phyloP scores from a whole-genome alignment of 345 rosid species.

The Isatis tinctoria region DNA sequence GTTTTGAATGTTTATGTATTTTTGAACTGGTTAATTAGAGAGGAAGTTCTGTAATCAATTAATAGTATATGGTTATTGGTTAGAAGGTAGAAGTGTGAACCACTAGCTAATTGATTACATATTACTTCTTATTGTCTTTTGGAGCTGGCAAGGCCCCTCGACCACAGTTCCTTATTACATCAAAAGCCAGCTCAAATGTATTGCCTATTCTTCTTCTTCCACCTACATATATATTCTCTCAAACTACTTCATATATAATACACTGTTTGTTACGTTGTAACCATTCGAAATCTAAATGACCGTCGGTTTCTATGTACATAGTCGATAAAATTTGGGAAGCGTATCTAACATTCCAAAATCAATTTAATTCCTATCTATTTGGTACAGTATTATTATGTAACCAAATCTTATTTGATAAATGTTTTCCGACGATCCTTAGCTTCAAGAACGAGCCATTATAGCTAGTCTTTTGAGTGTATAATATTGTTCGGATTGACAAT shows the following conservation, averaged over 20 bases:
- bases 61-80: conserved; percentile 22
- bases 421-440: background rate
- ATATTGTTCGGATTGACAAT: background rate
- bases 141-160: conserved; percentile 28
- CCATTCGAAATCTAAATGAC: background rate
- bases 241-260: background rate
- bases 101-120: background rate
- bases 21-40: background rate
- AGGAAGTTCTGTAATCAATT: background rate
- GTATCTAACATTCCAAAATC: background rate
- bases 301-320: too few relatives aligned
- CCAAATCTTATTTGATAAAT: background rate
- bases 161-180: conserved; percentile 1
- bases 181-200: conserved; percentile 15
- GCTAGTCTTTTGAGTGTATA: background rate
- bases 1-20: background rate
- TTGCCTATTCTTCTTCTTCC: conserved; percentile 5
- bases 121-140: conserved; percentile 3
- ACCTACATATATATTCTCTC: background rate
- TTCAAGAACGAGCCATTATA: background rate
- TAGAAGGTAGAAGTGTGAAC: conserved; percentile 9
- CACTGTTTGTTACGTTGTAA: background rate
- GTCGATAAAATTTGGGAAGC: background rate
- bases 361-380: background rate
- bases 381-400: background rate